Evolutionary conservation across 176 grass and related monocot genomes (phyloP).

Genomic region (Tuctoria greenei): DNA sequence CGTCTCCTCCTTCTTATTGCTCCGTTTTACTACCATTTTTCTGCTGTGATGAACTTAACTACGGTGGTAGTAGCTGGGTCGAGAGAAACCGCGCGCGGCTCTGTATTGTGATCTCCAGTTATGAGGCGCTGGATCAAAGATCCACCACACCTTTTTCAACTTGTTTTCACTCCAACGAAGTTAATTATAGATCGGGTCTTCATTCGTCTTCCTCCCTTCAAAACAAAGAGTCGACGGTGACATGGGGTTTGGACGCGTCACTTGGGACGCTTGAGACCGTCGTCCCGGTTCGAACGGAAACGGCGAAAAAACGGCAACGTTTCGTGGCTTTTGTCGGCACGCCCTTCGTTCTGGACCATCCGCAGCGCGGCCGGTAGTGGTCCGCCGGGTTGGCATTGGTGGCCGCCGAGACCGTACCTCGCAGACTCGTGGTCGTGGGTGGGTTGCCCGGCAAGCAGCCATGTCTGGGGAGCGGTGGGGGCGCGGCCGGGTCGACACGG

Average conservation of each 20-base stretch:
- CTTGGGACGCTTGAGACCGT: not conserved
- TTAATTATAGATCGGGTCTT: not conserved
- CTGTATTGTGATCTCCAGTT: not conserved
- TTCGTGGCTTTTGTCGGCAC: conserved; percentile 29
- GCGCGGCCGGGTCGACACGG: not conserved
- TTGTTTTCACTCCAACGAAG: not conserved
- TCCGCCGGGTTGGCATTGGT: not conserved
- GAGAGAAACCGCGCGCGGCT: not conserved
- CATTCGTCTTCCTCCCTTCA: too few species aligned
- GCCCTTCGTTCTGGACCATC: conserved; percentile 1
- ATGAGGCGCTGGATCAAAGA: not conserved
- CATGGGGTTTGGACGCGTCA: not conserved
- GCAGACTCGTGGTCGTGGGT: not conserved
- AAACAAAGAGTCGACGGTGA: not conserved
- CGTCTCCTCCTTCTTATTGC: not conserved
- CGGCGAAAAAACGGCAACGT: conserved; percentile 10
- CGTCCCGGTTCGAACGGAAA: not conserved
- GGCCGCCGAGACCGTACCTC: not conserved
- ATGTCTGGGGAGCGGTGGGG: conserved; percentile 10
- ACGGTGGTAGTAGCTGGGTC: not conserved
- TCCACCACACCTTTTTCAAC: not conserved
- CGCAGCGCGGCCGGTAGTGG: not conserved
- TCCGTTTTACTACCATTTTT: not conserved
- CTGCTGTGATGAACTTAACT: not conserved
- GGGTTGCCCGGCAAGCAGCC: not conserved